Evolutionary conservation across 768 basidiomycete genomes (phyloP).

Genomic region (Lentinula detonsa): DNA sequence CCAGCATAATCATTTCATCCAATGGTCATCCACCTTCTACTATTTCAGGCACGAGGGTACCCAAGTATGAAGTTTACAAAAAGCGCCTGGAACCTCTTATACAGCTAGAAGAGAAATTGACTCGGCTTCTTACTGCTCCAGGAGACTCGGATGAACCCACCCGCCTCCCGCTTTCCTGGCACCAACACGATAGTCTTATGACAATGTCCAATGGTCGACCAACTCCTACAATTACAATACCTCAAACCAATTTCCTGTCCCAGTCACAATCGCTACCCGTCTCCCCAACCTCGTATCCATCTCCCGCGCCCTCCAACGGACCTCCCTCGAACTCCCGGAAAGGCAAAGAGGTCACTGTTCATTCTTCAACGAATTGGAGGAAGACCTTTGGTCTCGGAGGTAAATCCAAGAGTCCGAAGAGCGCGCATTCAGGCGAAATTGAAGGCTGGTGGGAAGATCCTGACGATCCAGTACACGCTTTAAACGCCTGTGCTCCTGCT

Average conservation of each 20-base stretch:
- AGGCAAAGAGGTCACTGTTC: slow-evolving; percentile 52
- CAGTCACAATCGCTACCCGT: slow-evolving; percentile 21
- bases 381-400: slow-evolving; percentile 55
- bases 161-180: slow-evolving; percentile 43
- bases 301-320: slow-evolving; percentile 13
- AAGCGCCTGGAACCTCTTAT: slow-evolving; percentile 60
- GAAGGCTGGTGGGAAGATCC: slow-evolving; percentile 86
- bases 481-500: slow-evolving; percentile 54
- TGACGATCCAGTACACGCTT: slow-evolving; percentile 69
- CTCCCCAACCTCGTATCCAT: slow-evolving; percentile 12
- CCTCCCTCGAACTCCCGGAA: slow-evolving; percentile 25
- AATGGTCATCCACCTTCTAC: slow-evolving; percentile 47
- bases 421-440: slow-evolving; percentile 63
- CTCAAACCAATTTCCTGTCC: slow-evolving; percentile 21
- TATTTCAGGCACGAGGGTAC: slow-evolving; percentile 41
- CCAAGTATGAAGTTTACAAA: slow-evolving; percentile 58
- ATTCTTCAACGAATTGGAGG: slow-evolving; percentile 64
- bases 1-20: slow-evolving; percentile 44
- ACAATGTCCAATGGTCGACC: slow-evolving; percentile 37
- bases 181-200: slow-evolving; percentile 19
- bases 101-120: slow-evolving; percentile 66
- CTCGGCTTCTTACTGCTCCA: slow-evolving; percentile 58
- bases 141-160: slow-evolving; percentile 64
- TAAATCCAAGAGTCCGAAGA: slow-evolving; percentile 62
- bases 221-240: slow-evolving; percentile 42